Conservation (phyloP, 768 basidiomycete genomes). For the Leccinum broughii region DNA sequence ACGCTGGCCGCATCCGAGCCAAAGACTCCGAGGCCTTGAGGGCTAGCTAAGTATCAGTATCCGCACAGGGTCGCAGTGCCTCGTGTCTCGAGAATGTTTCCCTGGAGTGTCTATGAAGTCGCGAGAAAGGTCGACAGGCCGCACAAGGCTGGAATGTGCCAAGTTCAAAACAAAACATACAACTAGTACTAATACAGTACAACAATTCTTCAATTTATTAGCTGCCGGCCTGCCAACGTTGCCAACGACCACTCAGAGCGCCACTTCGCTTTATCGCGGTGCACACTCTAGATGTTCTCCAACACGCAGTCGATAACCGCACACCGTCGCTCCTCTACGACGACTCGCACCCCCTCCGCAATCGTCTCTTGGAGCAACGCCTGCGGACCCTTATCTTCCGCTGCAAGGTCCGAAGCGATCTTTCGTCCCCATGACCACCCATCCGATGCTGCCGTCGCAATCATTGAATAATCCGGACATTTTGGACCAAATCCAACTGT, state of each 20-base stretch:
- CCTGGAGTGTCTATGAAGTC: neutral
- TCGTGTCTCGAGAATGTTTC: neutral
- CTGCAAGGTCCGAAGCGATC: conserved; percentile 30
- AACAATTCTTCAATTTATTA: neutral
- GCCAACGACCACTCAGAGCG: neutral
- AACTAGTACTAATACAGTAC: neutral
- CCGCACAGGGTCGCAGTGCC: neutral
- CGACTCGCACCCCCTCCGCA: conserved; percentile 53
- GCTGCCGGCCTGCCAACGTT: too few relatives aligned
- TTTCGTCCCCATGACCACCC: conserved; percentile 64
- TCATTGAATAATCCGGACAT: conserved; percentile 57
- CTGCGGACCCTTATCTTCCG: conserved; percentile 25
- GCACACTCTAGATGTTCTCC: conserved; percentile 36
- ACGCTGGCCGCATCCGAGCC: neutral
- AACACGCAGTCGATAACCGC: conserved; percentile 66
- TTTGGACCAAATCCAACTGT: conserved; percentile 66
- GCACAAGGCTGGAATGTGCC: too few relatives aligned
- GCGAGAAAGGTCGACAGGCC: too few relatives aligned
- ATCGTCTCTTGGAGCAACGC: conserved; percentile 36
- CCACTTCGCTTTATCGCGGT: neutral
- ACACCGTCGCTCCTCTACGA: conserved; percentile 57
- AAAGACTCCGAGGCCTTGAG: neutral
- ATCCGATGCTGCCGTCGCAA: conserved; percentile 66
- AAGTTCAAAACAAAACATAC: too few relatives aligned
- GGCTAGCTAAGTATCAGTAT: neutral